Conservation (phyloP, 2,329 filamentous ascomycete species). For the Aureobasidium uvarum region DNA sequence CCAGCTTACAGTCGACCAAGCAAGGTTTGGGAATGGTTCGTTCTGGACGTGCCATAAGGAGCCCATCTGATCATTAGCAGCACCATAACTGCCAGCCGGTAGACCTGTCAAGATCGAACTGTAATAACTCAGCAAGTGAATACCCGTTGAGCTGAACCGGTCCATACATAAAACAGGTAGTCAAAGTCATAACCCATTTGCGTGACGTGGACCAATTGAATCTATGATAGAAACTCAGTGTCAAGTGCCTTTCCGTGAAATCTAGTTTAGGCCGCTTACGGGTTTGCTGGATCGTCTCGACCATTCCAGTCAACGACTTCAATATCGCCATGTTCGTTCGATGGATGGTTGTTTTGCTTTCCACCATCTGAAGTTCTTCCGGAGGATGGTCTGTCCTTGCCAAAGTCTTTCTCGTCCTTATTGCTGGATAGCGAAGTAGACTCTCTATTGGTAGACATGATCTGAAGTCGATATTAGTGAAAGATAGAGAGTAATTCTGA, state of each 20-base stretch:
- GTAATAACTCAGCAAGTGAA: background rate
- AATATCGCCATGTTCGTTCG: conserved; percentile 18
- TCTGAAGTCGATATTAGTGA: background rate
- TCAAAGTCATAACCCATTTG: conserved; percentile 37
- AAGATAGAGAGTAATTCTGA: background rate
- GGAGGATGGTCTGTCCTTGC: background rate
- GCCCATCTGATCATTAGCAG: conserved; percentile 35
- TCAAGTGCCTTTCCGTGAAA: background rate
- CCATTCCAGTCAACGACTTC: conserved; percentile 31
- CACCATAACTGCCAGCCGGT: conserved; percentile 35
- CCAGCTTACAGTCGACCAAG: conserved; percentile 37
- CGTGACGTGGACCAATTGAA: conserved; percentile 35
- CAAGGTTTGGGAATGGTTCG: conserved; percentile 36
- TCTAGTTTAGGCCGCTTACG: background rate
- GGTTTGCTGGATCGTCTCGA: conserved; percentile 32
- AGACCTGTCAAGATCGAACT: conserved; percentile 36
- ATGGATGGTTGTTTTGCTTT: background rate
- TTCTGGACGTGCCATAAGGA: conserved; percentile 44
- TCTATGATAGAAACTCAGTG: background rate
- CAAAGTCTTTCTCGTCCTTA: background rate
- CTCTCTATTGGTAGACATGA: background rate
- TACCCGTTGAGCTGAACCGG: background rate
- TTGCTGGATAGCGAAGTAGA: background rate
- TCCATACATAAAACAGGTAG: conserved; percentile 32
- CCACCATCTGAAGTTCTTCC: background rate